A percentile compares a stretch with the other conserved stretches of the same genome.
These are phyloP conservation scores for Fusarium algeriense DNA, from an alignment of 2,329 filamentous ascomycete genomes.

Conservation along the genomic window DNA sequence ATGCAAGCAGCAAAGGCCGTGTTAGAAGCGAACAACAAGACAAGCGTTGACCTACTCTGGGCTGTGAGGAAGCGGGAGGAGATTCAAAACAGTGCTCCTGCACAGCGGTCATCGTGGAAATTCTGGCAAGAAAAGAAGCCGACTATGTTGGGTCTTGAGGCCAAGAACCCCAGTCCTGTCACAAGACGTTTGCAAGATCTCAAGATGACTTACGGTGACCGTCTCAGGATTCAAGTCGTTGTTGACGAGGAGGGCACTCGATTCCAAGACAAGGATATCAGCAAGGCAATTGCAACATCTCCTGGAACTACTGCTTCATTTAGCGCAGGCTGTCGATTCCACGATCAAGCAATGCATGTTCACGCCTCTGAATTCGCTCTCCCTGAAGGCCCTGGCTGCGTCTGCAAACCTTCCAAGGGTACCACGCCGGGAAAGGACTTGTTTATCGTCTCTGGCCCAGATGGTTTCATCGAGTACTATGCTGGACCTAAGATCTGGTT, in stretches of 20 bases:
- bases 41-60: conserved; percentile 80
- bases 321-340: conserved; percentile 46
- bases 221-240: conserved; percentile 77
- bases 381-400: conserved; percentile 42
- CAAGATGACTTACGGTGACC: conserved; percentile 66
- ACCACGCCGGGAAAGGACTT: conserved; percentile 66
- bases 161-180: conserved; percentile 59
- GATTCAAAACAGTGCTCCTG: conserved; percentile 53
- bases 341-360: conserved; percentile 50
- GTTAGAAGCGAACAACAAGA: conserved; percentile 53
- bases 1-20: conserved; percentile 81
- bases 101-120: conserved; percentile 43
- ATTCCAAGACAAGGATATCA: conserved; percentile 68
- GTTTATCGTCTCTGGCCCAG: conserved; percentile 89
- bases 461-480: conserved; percentile 86
- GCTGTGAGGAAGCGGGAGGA: conserved; percentile 73
- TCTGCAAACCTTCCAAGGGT: conserved; percentile 42
- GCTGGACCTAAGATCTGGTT: conserved; percentile 84
- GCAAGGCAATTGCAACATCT: conserved; percentile 44
- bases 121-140: conserved; percentile 39
- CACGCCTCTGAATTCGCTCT: conserved; percentile 50
- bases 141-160: conserved; percentile 36
- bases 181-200: conserved; percentile 73
- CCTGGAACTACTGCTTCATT: conserved; percentile 6
- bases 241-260: conserved; percentile 82